Conservation (phyloP, 1,139 yeast species). For the Meyerozyma sp. region DNA sequence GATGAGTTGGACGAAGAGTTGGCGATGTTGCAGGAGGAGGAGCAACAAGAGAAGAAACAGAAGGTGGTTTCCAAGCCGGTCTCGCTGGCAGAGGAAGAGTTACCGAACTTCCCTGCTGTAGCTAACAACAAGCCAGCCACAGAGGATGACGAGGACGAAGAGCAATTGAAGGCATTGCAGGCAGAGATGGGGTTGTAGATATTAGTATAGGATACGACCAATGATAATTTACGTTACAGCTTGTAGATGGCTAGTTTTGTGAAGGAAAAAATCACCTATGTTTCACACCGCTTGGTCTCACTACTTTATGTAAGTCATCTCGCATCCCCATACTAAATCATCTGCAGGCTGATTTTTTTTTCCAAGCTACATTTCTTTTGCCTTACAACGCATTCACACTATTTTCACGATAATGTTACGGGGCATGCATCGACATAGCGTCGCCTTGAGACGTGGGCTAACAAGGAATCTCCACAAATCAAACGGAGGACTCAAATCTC, state of each 20-base stretch:
- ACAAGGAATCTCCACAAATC: not conserved
- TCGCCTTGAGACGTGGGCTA: not conserved
- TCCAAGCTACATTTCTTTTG: not conserved
- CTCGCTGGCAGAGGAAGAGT: conserved; percentile 16
- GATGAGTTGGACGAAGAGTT: conserved; percentile 88
- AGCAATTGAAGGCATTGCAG: conserved; percentile 81
- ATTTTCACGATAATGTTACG: not conserved
- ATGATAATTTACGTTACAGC: not conserved
- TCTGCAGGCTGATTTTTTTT: conserved; percentile 1
- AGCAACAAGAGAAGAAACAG: conserved; percentile 36
- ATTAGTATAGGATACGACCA: not conserved
- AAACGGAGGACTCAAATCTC: not conserved
- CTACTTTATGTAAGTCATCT: not conserved
- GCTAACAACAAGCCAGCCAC: conserved; percentile 25
- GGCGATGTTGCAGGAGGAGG: conserved; percentile 83
- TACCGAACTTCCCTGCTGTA: conserved; percentile 49
- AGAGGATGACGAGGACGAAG: conserved; percentile 85
- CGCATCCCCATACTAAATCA: not conserved
- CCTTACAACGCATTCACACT: not conserved
- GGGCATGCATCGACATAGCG: not conserved
- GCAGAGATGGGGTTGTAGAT: conserved; percentile 87
- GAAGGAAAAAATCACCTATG: not conserved
- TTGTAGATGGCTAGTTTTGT: no score
- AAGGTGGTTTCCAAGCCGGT: conserved; percentile 14
- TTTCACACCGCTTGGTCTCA: not conserved